Evolutionary conservation across 208 protist species (phyloP).

Genomic region (Balamuthia mandrillaris): DNA sequence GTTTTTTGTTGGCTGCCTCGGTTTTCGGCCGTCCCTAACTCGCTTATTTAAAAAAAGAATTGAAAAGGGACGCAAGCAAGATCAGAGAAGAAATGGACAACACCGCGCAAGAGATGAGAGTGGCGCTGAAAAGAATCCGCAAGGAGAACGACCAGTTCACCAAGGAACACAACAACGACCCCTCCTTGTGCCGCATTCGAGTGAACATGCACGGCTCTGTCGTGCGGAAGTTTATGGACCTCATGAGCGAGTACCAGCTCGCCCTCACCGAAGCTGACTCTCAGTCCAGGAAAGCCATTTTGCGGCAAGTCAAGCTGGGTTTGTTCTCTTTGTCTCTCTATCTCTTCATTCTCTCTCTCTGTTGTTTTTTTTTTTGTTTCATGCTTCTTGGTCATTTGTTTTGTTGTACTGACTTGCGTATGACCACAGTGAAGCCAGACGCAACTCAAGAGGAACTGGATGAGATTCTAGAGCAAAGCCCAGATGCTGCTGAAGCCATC

Average conservation of each 20-base stretch:
- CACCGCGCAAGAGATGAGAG: constrained; percentile 6
- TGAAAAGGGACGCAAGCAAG: background rate
- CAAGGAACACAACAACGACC: background rate
- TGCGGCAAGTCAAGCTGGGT: constrained; percentile 9
- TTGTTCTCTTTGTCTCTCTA: background rate
- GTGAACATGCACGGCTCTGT: constrained; percentile 27
- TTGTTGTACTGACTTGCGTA: background rate
- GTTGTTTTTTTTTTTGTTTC: background rate
- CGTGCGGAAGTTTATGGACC: constrained; percentile 17
- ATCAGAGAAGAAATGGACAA: background rate
- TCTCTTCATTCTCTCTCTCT: background rate
- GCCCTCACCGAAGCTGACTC: constrained; percentile 26
- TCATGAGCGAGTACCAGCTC: constrained; percentile 30
- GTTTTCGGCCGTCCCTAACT: background rate
- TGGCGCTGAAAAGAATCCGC: background rate
- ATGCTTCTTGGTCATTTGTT: background rate
- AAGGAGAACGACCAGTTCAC: constrained; percentile 32
- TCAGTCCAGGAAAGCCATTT: constrained; percentile 2
- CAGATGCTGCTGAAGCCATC: background rate
- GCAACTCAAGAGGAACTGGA: constrained; percentile 13
- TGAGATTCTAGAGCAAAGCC: background rate
- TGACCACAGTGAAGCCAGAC: background rate
- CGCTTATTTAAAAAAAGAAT: background rate
- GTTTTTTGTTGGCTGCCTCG: background rate
- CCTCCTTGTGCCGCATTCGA: constrained; percentile 14